A percentile compares a stretch with the other conserved stretches of the same genome.
Conservation (phyloP, 257 asterid genomes). For the Solanum pinnatisectum region DNA sequence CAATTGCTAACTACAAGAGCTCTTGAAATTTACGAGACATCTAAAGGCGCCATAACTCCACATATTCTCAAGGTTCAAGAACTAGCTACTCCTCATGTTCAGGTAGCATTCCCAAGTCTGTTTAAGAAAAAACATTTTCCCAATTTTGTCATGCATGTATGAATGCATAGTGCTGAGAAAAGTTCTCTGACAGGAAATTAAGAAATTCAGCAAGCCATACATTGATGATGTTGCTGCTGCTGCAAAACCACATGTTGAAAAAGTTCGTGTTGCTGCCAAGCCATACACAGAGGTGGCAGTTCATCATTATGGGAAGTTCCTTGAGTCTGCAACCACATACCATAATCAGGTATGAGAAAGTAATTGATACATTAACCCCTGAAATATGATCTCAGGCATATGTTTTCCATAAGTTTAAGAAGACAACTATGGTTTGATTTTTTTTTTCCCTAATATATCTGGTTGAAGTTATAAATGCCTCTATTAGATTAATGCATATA, state of each 20-base stretch:
- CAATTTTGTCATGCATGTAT: background rate
- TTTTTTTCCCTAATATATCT: background rate
- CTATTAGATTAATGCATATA: background rate
- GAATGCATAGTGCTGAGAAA: background rate
- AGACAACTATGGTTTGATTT: background rate
- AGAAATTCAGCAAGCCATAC: constrained; percentile 71
- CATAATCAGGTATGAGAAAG: constrained; percentile 56
- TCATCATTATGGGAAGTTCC: constrained; percentile 62
- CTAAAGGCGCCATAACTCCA: constrained; percentile 56
- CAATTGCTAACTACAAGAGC: constrained; percentile 46
- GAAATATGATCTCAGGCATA: background rate
- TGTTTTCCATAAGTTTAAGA: background rate
- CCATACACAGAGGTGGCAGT: constrained; percentile 59
- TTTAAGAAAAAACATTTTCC: background rate
- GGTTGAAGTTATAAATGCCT: background rate
- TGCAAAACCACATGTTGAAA: constrained; percentile 78
- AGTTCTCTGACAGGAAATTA: constrained; percentile 41
- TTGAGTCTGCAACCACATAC: constrained; percentile 62
- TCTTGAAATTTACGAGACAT: constrained; percentile 51
- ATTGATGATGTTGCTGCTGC: constrained; percentile 74
- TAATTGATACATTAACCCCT: background rate
- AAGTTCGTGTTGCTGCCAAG: constrained; percentile 34
- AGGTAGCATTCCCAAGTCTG: constrained; percentile 26
- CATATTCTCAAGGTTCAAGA: constrained; percentile 63
- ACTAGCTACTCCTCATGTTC: constrained; percentile 62